A percentile compares a stretch with the other conserved stretches of the same genome.
Evolutionary conservation across 73 alveolate species (phyloP).

Genomic region (Tetrahymena elliotti): DNA sequence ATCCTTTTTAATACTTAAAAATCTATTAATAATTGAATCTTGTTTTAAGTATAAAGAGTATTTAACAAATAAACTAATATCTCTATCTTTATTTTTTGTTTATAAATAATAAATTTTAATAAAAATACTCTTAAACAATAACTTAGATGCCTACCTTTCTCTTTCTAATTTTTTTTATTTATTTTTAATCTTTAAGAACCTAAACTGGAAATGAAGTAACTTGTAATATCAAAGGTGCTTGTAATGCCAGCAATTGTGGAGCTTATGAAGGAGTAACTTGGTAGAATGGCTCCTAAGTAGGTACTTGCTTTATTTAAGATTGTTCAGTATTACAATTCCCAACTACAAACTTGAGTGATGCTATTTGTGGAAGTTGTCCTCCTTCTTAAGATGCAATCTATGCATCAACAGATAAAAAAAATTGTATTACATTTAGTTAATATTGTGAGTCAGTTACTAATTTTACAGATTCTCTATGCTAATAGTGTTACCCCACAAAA

Average conservation of each 20-base stretch:
- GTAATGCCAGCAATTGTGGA: background rate
- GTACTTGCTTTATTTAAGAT: background rate
- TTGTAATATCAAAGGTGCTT: background rate
- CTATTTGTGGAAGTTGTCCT: background rate
- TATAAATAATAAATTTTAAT: too few relatives aligned
- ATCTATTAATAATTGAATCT: too few relatives aligned
- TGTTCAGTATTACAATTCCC: background rate
- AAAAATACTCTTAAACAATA: too few relatives aligned
- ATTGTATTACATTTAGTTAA: background rate
- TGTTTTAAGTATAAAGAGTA: too few relatives aligned
- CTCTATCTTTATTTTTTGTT: background rate
- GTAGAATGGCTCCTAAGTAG: background rate
- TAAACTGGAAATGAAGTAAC: background rate
- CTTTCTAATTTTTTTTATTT: background rate
- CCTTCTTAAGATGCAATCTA: background rate
- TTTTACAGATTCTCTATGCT: background rate
- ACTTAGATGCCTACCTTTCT: background rate
- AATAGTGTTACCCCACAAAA: background rate
- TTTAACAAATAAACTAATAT: too few relatives aligned
- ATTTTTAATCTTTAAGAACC: background rate
- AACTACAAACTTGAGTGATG: background rate
- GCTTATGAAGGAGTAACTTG: background rate
- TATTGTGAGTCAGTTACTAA: background rate
- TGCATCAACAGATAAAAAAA: background rate
- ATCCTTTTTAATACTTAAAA: too few relatives aligned